Base-by-base conservation (phyloP, 768 basidiomycete genomes). In the Strobilomyces confusus region DNA sequence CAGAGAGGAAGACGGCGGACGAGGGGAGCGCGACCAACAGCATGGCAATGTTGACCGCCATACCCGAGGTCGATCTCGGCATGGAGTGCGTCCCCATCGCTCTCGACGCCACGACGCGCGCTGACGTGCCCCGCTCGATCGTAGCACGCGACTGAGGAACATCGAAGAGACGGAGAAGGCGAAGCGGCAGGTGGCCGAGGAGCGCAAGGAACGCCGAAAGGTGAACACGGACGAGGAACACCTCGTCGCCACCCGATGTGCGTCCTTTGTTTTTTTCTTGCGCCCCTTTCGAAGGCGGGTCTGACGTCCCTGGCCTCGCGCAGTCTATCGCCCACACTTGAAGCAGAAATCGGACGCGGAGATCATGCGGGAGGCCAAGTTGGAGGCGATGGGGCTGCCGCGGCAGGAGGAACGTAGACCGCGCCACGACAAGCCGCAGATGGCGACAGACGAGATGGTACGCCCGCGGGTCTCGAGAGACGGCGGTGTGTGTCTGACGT, bases 111-210 rank as follows among this genome's bases (percentile, higher is more conserved):
- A 12, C 13, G 15, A 15, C 34, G 34, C 7, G 1, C 17, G 3
- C 7, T 4, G 7, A 2, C 34, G 8, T 7, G 1, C 19, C 14
- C 3, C n/a, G 3, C 15, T 13, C 7, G 17, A 4, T 22, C 20
- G 3, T 54, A 98, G 95, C 58, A 78, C 86, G 17, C 86, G 95
- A 17, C 75, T 99, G 51, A 86, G 88, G 72, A 99, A 98, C 65
- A 99, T 99, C 50, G 94, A 97, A 66, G 92, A 94, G 47, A 99
- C 95, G 0, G 97, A 98, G 68, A 95, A 92, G 60, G 95, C 95
- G 1, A 98, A 98, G 70, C 80, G 93, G 1, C 76, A 81, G 12
- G 89, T 94, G 22, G 84, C 83, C 1, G 91, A 92, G 58, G 84
- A 82, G 54, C 80, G 82, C 22, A 79, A 84, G 45, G 82, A 84